These are phyloP conservation scores for Blastomyces parvus DNA, from an alignment of 2,329 filamentous ascomycete genomes.

Conservation along the genomic window DNA sequence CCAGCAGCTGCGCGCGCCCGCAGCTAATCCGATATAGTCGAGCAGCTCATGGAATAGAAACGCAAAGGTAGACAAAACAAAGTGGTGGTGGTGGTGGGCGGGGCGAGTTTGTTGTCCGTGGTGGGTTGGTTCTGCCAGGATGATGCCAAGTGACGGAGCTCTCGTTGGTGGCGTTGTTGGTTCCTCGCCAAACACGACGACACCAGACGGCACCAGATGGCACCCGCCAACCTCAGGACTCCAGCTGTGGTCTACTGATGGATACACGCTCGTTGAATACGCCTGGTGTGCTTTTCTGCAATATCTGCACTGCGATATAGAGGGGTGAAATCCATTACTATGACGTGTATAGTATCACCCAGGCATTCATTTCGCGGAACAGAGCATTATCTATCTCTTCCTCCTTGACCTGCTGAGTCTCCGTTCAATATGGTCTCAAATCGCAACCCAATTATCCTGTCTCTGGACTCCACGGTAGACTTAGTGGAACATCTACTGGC, in stretches of 20 bases:
- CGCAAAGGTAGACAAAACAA: neutral
- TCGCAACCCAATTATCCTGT: constrained; percentile 25
- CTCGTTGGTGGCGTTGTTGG: neutral
- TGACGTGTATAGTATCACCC: neutral
- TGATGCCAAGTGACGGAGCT: constrained; percentile 2
- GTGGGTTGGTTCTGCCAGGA: neutral
- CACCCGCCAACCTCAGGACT: neutral
- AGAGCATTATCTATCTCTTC: neutral
- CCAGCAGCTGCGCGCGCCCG: constrained; percentile 1
- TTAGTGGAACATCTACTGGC: constrained; percentile 57
- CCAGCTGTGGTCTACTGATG: neutral
- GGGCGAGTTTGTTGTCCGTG: neutral
- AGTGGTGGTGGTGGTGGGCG: neutral
- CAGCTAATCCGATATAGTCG: neutral
- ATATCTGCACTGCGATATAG: neutral
- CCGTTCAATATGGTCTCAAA: constrained; percentile 2
- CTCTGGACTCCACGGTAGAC: constrained; percentile 42
- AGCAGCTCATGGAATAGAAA: neutral
- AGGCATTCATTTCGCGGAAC: neutral
- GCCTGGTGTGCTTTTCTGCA: neutral
- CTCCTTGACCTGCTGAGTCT: neutral
- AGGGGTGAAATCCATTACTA: neutral
- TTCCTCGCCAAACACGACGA: neutral
- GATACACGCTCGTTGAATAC: too few relatives aligned
- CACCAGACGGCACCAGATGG: neutral